Evolutionary conservation across 345 rosid genomes (phyloP).

Genomic region (Boechera stricta): DNA sequence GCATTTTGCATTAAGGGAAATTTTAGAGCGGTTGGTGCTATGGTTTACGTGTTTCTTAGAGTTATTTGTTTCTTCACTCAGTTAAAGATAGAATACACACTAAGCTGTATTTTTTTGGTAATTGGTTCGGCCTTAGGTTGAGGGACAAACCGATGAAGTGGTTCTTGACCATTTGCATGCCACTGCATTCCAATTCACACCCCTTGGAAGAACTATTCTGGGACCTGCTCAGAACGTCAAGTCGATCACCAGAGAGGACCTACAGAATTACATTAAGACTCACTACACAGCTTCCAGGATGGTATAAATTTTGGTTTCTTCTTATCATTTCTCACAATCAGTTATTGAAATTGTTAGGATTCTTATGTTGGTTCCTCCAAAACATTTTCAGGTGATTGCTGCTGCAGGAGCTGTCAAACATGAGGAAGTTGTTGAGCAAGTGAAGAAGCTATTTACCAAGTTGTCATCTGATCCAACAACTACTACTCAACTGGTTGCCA

Average conservation of each 20-base stretch:
- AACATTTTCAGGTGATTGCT: conserved; percentile 71
- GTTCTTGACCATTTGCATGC: conserved; percentile 97
- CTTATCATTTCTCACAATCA: conserved; percentile 1
- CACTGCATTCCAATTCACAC: conserved; percentile 92
- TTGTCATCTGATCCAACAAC: conserved; percentile 84
- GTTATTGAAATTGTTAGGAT: conserved; percentile 2
- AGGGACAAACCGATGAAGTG: conserved; percentile 92
- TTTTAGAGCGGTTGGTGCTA: background rate
- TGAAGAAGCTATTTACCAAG: conserved; percentile 78
- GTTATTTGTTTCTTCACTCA: background rate
- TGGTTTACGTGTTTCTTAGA: too few species aligned
- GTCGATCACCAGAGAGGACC: conserved; percentile 77
- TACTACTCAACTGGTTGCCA: conserved; percentile 80
- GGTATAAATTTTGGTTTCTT: conserved; percentile 50
- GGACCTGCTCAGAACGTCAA: conserved; percentile 88
- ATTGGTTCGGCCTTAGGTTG: conserved; percentile 57
- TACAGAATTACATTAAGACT: conserved; percentile 81
- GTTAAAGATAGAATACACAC: background rate
- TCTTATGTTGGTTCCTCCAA: conserved; percentile 20
- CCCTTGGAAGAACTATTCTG: conserved; percentile 91
- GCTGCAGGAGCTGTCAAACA: conserved; percentile 99
- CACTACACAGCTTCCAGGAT: conserved; percentile 98
- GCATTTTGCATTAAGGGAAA: background rate
- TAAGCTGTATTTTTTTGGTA: background rate
- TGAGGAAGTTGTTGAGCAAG: conserved; percentile 92